These are phyloP conservation scores for Tolypocladium cylindrosporum DNA, from an alignment of 2,329 filamentous ascomycete species.

Conservation along the genomic window DNA sequence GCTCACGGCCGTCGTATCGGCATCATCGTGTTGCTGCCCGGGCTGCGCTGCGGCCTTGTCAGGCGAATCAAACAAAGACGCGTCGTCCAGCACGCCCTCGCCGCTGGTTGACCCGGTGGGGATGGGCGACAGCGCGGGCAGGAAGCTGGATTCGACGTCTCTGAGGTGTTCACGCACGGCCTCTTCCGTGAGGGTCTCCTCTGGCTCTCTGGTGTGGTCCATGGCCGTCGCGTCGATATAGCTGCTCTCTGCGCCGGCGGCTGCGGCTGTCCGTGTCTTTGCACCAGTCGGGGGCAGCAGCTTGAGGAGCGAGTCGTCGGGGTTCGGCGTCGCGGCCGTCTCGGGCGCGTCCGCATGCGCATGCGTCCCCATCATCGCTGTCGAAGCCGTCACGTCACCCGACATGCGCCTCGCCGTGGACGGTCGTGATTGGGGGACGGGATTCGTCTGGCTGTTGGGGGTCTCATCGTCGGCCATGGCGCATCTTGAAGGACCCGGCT, in stretches of 20 bases:
- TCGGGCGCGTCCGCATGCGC: neutral
- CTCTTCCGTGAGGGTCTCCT: slow-evolving; percentile 43
- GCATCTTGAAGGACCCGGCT: slow-evolving; percentile 15
- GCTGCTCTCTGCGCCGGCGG: slow-evolving; percentile 22
- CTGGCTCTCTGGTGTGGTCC: slow-evolving; percentile 19
- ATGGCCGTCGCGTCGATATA: slow-evolving; percentile 30
- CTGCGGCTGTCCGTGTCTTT: slow-evolving; percentile 6
- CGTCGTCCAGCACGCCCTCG: slow-evolving; percentile 41
- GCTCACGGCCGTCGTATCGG: slow-evolving; percentile 18
- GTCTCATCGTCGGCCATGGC: slow-evolving; percentile 26
- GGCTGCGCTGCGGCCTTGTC: slow-evolving; percentile 20
- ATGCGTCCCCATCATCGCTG: neutral
- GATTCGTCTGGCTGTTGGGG: slow-evolving; percentile 12
- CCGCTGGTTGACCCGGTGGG: slow-evolving; percentile 30
- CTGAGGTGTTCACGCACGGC: slow-evolving; percentile 46
- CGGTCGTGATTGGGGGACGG: slow-evolving; percentile 10
- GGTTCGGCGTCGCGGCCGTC: neutral
- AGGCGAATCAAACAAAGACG: slow-evolving; percentile 45
- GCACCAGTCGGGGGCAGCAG: slow-evolving; percentile 10
- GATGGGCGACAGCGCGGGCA: slow-evolving; percentile 48
- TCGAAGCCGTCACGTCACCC: neutral
- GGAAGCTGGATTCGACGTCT: slow-evolving; percentile 58
- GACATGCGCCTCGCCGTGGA: slow-evolving; percentile 15
- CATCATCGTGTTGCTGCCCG: slow-evolving; percentile 3
- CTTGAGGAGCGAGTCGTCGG: slow-evolving; percentile 6